phyloP scores from a whole-genome alignment of 768 basidiomycete species.

The Lepiota brunneoincarnata region DNA sequence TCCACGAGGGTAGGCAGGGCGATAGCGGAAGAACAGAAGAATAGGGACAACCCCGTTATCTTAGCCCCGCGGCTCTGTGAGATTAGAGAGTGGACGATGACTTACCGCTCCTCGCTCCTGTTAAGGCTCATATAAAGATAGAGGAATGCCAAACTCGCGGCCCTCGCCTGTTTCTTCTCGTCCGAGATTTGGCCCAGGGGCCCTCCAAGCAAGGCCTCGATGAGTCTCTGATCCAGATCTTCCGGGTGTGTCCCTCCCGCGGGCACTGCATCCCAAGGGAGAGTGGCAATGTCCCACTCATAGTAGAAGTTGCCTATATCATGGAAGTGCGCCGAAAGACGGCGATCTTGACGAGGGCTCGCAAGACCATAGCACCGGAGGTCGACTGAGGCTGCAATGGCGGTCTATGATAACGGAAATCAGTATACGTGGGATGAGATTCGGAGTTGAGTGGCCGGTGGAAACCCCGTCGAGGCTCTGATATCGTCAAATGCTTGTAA shows the following conservation, averaged over 20 bases:
- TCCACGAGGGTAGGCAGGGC: slow-evolving; percentile 5
- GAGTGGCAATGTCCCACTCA: slow-evolving; percentile 74
- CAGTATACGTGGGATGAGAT: slow-evolving; percentile 10
- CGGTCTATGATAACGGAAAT: slow-evolving; percentile 54
- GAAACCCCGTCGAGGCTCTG: too few relatives aligned
- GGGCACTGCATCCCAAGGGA: slow-evolving; percentile 77
- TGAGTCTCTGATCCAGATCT: slow-evolving; percentile 66
- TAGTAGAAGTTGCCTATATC: slow-evolving; percentile 77
- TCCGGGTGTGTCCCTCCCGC: slow-evolving; percentile 57
- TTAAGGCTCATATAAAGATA: slow-evolving; percentile 89
- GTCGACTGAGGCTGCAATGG: slow-evolving; percentile 92
- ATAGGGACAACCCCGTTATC: not conserved
- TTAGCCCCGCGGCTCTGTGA: slow-evolving; percentile 9
- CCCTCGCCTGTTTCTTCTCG: slow-evolving; percentile 34
- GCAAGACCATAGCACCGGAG: slow-evolving; percentile 91
- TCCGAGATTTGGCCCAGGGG: slow-evolving; percentile 36
- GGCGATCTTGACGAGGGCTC: slow-evolving; percentile 70
- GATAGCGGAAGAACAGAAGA: slow-evolving; percentile 19
- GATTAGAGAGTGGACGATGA: slow-evolving; percentile 12
- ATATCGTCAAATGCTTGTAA: too few relatives aligned
- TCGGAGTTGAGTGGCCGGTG: not conserved
- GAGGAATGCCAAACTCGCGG: slow-evolving; percentile 70
- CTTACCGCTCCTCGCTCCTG: slow-evolving; percentile 54
- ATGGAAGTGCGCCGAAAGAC: slow-evolving; percentile 70
- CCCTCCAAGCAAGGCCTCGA: slow-evolving; percentile 63